Evolutionary conservation across 2,329 filamentous ascomycete genomes (phyloP), one percentile per base, ranked within the genome.

Genomic region (Fusarium sp.): DNA sequence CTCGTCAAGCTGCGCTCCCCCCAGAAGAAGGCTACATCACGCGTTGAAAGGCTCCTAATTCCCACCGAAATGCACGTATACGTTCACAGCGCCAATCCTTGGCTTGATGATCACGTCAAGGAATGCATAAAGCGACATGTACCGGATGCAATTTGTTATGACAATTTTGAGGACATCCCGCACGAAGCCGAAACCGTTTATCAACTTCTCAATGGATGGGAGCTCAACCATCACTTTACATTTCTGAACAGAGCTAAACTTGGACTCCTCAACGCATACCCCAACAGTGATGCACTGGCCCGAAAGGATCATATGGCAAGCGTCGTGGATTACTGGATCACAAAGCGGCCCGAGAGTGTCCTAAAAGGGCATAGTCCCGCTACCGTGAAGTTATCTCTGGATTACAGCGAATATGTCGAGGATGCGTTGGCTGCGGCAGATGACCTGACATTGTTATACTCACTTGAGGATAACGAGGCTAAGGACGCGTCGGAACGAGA

Each of bases 361-460:
- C 68, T 81, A 3, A 75, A 65, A n/a, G 66, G 63, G 0, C 74
- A 79, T 8, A 71, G 74, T 0, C 79, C 80, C 1, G 57, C 72
- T 1, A 80, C 80, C 0, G 73, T 81, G 8, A 73, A 77, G 2
- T 48, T 81, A 13, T 77, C 77, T 8, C 76, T 81, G 8, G 79
- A 81, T 50, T 81, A 81, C 21, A 73, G 68, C 59, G 80, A 81
- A 58, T 81, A 79, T 33, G 78, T 81, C 1, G 80, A 80, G 2
- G 80, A 81, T 13, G 72, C 78, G 1, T 59, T 81, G 4, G 74
- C 76, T 20, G 79, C 78, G 3, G 78, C 80, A 0, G 79, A 81
- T 35, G 78, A 80, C 21, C 69, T 81, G 16, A 75, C 75, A 0
- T 52, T 81, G 2, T 38, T 80, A 24, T 77, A 73, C 38, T 80